Evolutionary conservation across 163 green algal species (phyloP).

Genomic region (Coccomyxa subellipsoidea): DNA sequence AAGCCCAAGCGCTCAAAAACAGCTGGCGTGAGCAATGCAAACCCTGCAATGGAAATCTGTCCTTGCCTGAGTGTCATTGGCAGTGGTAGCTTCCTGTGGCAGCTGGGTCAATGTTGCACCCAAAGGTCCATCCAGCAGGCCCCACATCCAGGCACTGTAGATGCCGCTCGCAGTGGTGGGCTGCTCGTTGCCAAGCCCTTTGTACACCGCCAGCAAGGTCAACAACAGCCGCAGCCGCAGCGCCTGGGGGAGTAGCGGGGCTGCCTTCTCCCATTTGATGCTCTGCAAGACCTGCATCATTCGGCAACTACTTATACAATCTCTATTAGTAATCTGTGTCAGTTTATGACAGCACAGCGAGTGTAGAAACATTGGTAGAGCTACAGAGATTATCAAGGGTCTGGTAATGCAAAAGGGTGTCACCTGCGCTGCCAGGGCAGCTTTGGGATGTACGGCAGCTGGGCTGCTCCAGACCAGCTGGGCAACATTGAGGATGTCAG

Average conservation of each 20-base stretch:
- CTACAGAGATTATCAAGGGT: background rate
- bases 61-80: background rate
- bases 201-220: constrained; percentile 8
- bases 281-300: background rate
- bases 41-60: background rate
- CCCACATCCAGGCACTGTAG: constrained; percentile 14
- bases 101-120: background rate
- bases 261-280: background rate
- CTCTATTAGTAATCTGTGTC: too few relatives aligned
- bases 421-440: background rate
- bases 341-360: too few relatives aligned
- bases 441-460: background rate
- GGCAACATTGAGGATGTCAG: background rate
- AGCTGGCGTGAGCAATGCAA: too few relatives aligned
- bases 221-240: constrained; percentile 11
- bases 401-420: background rate
- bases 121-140: constrained; percentile 8
- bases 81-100: background rate
- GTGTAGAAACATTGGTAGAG: too few relatives aligned
- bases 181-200: background rate
- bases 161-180: background rate
- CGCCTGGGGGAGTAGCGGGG: background rate
- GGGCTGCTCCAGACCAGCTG: background rate
- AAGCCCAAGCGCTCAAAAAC: too few relatives aligned
- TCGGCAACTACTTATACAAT: too few relatives aligned